phyloP scores from a whole-genome alignment of 768 basidiomycete genomes.

The Scleroderma citrinum region DNA sequence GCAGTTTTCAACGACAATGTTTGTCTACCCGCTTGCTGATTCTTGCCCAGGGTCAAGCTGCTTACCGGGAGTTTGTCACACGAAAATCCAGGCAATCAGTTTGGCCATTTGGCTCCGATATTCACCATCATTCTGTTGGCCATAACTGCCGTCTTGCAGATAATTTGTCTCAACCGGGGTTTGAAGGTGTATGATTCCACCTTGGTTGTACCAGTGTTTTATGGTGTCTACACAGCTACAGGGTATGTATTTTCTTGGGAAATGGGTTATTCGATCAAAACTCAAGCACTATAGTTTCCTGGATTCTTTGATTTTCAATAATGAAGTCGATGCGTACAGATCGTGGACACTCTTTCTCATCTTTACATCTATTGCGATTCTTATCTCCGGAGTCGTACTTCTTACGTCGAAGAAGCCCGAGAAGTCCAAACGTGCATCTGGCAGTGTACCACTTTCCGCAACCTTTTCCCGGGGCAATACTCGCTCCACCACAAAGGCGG shows the following conservation, averaged over 20 bases:
- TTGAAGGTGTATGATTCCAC: constrained; percentile 89
- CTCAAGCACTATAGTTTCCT: constrained; percentile 39
- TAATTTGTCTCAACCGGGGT: constrained; percentile 86
- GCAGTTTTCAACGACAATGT: constrained; percentile 5
- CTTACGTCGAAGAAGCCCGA: constrained; percentile 91
- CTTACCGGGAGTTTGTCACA: constrained; percentile 72
- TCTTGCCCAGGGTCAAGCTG: constrained; percentile 59
- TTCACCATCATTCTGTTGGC: constrained; percentile 60
- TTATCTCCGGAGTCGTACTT: constrained; percentile 89
- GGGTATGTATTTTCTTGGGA: constrained; percentile 44
- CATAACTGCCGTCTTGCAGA: constrained; percentile 80
- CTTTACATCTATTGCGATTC: constrained; percentile 77
- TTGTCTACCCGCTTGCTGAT: constrained; percentile 6
- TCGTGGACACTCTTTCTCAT: constrained; percentile 88
- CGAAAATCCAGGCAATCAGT: constrained; percentile 80
- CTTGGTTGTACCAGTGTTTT: constrained; percentile 90
- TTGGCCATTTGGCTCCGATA: constrained; percentile 75
- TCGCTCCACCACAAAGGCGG: constrained; percentile 19
- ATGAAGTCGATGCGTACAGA: constrained; percentile 80
- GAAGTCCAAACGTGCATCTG: constrained; percentile 21
- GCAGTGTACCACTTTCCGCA: constrained; percentile 23
- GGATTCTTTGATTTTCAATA: constrained; percentile 71
- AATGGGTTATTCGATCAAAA: constrained; percentile 3
- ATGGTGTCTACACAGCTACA: constrained; percentile 83
- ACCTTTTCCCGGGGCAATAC: constrained; percentile 10